These are phyloP conservation scores for Rhynchosporium secalis DNA, from an alignment of 2,329 filamentous ascomycete species.

Conservation along the genomic window DNA sequence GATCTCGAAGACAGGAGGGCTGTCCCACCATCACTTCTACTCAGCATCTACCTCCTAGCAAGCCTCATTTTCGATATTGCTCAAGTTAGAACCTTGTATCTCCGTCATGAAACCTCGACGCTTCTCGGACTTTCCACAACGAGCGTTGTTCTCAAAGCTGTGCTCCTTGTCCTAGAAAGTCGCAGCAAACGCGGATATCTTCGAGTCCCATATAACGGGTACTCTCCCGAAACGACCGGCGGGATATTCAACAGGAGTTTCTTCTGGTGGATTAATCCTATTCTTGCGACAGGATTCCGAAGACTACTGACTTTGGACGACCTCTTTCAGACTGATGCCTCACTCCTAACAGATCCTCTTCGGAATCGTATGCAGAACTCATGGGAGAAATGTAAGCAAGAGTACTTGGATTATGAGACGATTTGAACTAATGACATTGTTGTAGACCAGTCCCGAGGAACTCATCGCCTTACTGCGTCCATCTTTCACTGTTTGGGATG, in stretches of 20 bases:
- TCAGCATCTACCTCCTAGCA: constrained; percentile 26
- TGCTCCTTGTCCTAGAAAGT: constrained; percentile 31
- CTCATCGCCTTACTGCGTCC: constrained; percentile 24
- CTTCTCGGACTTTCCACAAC: constrained; percentile 27
- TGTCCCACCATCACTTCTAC: constrained; percentile 21
- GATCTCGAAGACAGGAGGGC: constrained; percentile 24
- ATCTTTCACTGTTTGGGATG: constrained; percentile 22
- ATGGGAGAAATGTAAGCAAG: constrained; percentile 25
- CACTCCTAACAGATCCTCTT: constrained; percentile 21
- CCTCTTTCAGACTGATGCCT: constrained; percentile 31
- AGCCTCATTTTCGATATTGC: constrained; percentile 26
- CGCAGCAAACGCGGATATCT: constrained; percentile 28
- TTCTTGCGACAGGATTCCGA: constrained; percentile 40
- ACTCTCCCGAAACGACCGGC: constrained; percentile 38
- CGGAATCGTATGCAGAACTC: constrained; percentile 16
- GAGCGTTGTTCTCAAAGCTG: constrained; percentile 27
- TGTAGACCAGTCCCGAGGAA: constrained; percentile 20
- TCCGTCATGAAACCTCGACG: constrained; percentile 30
- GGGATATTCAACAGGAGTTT: constrained; percentile 41
- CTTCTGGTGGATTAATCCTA: constrained; percentile 42
- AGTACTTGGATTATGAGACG: background rate
- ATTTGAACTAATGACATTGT: background rate
- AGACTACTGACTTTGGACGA: constrained; percentile 38
- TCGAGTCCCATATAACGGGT: constrained; percentile 21
- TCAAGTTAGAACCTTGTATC: constrained; percentile 28